These are phyloP conservation scores for Hypoxylon intermedium DNA, from an alignment of 495 filamentous ascomycete species.

Conservation along the genomic window DNA sequence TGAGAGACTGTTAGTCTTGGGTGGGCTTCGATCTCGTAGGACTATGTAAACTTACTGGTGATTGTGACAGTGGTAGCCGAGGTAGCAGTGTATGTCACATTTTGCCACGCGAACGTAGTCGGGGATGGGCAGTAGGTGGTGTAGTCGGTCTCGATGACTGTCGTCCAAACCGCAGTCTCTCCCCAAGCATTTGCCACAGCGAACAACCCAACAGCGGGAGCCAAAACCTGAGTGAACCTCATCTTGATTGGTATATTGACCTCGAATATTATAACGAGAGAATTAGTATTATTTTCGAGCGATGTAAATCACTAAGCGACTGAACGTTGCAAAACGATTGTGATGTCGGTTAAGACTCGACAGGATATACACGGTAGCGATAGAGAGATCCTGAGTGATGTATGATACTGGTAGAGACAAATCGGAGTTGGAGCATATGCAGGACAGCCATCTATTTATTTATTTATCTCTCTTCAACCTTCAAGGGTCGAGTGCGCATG, in stretches of 20 bases:
- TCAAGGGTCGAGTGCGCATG: conserved; percentile 18
- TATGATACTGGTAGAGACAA: conserved; percentile 22
- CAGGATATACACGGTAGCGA: conserved; percentile 35
- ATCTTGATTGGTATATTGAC: conserved; percentile 40
- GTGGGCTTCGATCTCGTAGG: background rate
- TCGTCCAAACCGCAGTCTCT: conserved; percentile 37
- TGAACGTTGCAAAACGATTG: conserved; percentile 38
- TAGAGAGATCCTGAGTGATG: conserved; percentile 37
- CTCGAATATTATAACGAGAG: conserved; percentile 25
- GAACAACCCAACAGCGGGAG: conserved; percentile 46
- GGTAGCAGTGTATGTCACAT: conserved; percentile 45
- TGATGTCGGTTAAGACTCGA: conserved; percentile 37
- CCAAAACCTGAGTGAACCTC: conserved; percentile 47
- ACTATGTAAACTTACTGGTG: conserved; percentile 39
- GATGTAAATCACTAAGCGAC: conserved; percentile 30
- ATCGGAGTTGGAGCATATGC: conserved; percentile 17
- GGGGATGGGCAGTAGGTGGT: conserved; percentile 48
- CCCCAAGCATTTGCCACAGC: conserved; percentile 41
- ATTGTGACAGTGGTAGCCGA: conserved; percentile 47
- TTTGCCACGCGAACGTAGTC: conserved; percentile 39
- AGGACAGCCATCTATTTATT: conserved; percentile 41
- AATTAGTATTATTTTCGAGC: conserved; percentile 19
- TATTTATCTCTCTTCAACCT: conserved; percentile 7
- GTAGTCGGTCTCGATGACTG: conserved; percentile 45
- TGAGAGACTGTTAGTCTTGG: conserved; percentile 19